phyloP scores from a whole-genome alignment of 768 basidiomycete species.

The Coprinopsis sp. region DNA sequence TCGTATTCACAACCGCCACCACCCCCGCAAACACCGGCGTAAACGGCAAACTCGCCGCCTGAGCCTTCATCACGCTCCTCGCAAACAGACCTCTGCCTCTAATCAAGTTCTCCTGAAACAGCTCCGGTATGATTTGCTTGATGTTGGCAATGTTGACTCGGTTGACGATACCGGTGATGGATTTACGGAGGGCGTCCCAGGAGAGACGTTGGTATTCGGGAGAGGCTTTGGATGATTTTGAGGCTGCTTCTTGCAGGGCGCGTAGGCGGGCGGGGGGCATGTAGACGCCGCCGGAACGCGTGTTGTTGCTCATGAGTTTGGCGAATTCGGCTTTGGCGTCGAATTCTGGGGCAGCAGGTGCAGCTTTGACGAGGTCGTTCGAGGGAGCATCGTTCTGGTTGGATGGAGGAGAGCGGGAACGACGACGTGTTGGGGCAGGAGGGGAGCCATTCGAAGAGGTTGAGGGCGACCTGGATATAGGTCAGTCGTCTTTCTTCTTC shows the following conservation, averaged over 20 bases:
- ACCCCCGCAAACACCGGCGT: slow-evolving; percentile 96
- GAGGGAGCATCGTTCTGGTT: slow-evolving; percentile 24
- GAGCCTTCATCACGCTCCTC: slow-evolving; percentile 96
- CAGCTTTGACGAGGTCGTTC: slow-evolving; percentile 38
- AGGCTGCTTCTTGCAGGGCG: slow-evolving; percentile 77
- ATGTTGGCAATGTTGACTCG: slow-evolving; percentile 97
- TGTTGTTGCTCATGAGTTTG: slow-evolving; percentile 58
- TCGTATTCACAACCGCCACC: slow-evolving; percentile 93
- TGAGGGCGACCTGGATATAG: slow-evolving; percentile 42
- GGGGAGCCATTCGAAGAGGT: slow-evolving; percentile 37
- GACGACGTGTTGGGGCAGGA: slow-evolving; percentile 37
- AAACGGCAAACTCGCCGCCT: slow-evolving; percentile 93
- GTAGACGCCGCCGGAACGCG: slow-evolving; percentile 91
- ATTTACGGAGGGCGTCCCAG: slow-evolving; percentile 97
- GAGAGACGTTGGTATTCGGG: slow-evolving; percentile 91
- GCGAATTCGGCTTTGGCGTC: slow-evolving; percentile 86
- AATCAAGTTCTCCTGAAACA: slow-evolving; percentile 92
- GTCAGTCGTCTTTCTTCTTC: neutral
- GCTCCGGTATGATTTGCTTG: slow-evolving; percentile 85
- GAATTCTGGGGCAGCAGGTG: slow-evolving; percentile 40
- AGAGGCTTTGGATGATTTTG: slow-evolving; percentile 74
- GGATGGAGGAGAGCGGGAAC: slow-evolving; percentile 39
- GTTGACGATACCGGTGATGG: slow-evolving; percentile 99
- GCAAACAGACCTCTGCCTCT: slow-evolving; percentile 91
- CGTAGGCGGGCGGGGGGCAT: slow-evolving; percentile 92